Percentiles rank a stretch among this genome's conserved stretches.
phyloP scores from a whole-genome alignment of 2,329 filamentous ascomycete species.

The Talaromyces sp. region DNA sequence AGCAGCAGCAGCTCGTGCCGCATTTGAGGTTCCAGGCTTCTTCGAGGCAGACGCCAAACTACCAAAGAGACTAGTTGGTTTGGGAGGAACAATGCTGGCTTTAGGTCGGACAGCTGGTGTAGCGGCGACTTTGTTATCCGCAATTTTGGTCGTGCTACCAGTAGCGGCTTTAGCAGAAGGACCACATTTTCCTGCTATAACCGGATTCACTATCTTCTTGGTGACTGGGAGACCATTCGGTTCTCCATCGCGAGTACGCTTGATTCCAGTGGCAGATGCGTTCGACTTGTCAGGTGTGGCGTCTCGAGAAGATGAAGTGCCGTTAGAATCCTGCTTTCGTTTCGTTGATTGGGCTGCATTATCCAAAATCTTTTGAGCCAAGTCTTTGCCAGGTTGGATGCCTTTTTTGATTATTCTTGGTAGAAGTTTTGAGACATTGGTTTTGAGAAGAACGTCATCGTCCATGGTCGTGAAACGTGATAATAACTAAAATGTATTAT shows the following conservation, averaged over 20 bases:
- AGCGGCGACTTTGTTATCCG: conserved; percentile 33
- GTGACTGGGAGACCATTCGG: conserved; percentile 32
- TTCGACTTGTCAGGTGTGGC: conserved; percentile 28
- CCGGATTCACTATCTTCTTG: conserved; percentile 37
- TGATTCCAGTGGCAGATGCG: conserved; percentile 29
- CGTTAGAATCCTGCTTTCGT: conserved; percentile 37
- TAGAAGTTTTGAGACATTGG: conserved; percentile 58
- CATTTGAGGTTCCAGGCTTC: conserved; percentile 50
- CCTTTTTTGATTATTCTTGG: conserved; percentile 58
- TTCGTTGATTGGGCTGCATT: conserved; percentile 47
- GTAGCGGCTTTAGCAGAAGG: conserved; percentile 24
- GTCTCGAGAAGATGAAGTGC: conserved; percentile 36
- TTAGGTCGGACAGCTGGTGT: conserved; percentile 33
- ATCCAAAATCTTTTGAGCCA: conserved; percentile 54
- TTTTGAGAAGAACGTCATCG: conserved; percentile 57
- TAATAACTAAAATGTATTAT: conserved; percentile 45
- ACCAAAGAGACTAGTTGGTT: conserved; percentile 47
- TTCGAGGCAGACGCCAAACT: conserved; percentile 49
- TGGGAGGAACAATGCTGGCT: conserved; percentile 39
- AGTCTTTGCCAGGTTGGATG: conserved; percentile 53
- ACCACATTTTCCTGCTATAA: conserved; percentile 33
- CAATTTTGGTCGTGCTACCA: conserved; percentile 27
- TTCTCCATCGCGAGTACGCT: conserved; percentile 41
- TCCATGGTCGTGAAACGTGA: conserved; percentile 56
- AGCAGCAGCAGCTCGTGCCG: conserved; percentile 45